A percentile compares a stretch with the other conserved stretches of the same genome.
These are phyloP conservation scores for Sclerotinia nivalis DNA, from an alignment of 2,329 filamentous ascomycete species.

Conservation along the genomic window DNA sequence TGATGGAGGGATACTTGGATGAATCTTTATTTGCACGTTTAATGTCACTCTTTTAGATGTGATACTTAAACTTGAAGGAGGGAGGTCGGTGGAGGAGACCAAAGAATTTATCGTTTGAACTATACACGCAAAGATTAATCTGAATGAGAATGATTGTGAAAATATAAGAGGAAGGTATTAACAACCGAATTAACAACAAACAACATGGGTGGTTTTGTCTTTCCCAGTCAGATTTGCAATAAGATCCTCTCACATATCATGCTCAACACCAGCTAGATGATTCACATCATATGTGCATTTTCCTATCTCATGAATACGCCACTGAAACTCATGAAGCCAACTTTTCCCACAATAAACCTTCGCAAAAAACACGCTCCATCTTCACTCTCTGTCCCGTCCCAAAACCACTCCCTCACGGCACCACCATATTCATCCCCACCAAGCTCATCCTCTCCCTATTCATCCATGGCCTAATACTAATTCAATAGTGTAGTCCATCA, in stretches of 20 bases:
- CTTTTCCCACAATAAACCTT: slow-evolving; percentile 5
- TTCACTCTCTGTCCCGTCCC: background rate
- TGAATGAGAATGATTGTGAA: background rate
- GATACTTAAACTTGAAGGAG: no score
- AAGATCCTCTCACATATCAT: background rate
- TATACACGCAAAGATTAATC: background rate
- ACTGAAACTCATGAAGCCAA: slow-evolving; percentile 6
- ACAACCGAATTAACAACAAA: background rate
- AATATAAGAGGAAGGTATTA: background rate
- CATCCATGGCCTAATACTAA: background rate
- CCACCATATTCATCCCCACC: background rate
- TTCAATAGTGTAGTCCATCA: background rate
- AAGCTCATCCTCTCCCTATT: background rate
- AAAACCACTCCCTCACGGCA: background rate
- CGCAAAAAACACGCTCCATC: background rate
- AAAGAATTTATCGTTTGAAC: no score
- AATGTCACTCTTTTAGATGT: background rate
- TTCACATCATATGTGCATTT: background rate
- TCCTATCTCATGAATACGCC: slow-evolving; percentile 9
- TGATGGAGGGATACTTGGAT: background rate
- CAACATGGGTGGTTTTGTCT: background rate
- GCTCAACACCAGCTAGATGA: background rate
- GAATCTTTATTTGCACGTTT: background rate
- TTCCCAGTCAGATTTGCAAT: background rate
- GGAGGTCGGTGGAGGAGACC: no score